phyloP scores from a whole-genome alignment of 225 moss, liverwort and hornwort genomes.

The Ulota crispa region DNA sequence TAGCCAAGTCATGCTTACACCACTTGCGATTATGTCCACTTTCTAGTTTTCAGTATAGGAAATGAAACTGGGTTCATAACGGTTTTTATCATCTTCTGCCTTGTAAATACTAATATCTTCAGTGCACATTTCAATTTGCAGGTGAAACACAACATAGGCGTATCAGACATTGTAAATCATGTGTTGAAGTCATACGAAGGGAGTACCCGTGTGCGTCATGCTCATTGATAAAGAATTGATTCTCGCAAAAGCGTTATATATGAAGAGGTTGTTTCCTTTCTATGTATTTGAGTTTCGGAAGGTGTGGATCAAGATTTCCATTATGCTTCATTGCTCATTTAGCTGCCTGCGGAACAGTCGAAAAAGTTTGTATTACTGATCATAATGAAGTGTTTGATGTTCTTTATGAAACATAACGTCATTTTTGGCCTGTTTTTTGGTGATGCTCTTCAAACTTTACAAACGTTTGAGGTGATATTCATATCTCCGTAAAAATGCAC shows the following conservation, averaged over 20 bases:
- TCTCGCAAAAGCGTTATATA: not conserved
- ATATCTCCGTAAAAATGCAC: not conserved
- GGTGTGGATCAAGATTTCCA: not conserved
- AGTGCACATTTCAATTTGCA: constrained; percentile 19
- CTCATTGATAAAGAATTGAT: not conserved
- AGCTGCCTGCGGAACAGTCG: constrained; percentile 1
- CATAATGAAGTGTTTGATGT: not conserved
- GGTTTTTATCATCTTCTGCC: not conserved
- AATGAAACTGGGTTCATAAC: not conserved
- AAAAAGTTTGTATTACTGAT: not conserved
- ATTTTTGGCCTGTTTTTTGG: not conserved
- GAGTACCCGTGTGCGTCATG: constrained; percentile 19
- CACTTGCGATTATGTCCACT: not conserved
- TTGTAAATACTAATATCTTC: not conserved
- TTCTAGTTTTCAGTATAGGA: not conserved
- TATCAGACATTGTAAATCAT: constrained; percentile 42
- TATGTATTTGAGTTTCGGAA: not conserved
- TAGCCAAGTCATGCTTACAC: not conserved
- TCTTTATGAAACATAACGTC: not conserved
- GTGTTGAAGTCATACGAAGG: constrained; percentile 43
- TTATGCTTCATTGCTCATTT: not conserved
- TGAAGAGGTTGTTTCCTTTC: not conserved
- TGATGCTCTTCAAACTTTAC: not conserved
- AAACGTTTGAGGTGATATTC: not conserved
- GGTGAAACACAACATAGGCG: constrained; percentile 65